Evolutionary conservation across 2,329 filamentous ascomycete species (phyloP).

Genomic region (Fusarium acutatum): DNA sequence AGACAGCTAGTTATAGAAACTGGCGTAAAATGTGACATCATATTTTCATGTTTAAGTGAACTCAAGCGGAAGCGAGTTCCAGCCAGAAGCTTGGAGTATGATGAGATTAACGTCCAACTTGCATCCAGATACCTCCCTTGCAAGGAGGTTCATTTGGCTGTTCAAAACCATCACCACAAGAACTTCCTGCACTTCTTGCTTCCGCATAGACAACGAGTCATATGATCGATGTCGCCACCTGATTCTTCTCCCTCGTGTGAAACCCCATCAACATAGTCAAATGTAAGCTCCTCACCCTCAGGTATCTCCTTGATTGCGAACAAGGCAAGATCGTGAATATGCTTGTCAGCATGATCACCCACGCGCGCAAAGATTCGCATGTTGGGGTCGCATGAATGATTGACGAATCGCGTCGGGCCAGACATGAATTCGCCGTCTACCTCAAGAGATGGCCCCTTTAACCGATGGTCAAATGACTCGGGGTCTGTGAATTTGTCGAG

Average conservation of each 20-base stretch:
- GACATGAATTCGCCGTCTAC: slow-evolving; percentile 80
- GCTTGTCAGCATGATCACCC: slow-evolving; percentile 77
- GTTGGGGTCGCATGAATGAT: slow-evolving; percentile 83
- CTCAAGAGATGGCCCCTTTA: slow-evolving; percentile 65
- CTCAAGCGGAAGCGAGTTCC: neutral
- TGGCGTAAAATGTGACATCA: neutral
- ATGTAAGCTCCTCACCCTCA: slow-evolving; percentile 75
- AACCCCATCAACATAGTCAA: slow-evolving; percentile 79
- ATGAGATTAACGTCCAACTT: neutral
- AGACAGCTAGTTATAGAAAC: neutral
- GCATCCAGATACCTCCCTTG: neutral
- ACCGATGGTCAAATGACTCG: slow-evolving; percentile 62
- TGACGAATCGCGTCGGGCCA: slow-evolving; percentile 82
- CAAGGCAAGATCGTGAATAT: slow-evolving; percentile 79
- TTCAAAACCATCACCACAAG: slow-evolving; percentile 62
- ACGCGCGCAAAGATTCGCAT: slow-evolving; percentile 81
- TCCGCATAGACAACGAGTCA: slow-evolving; percentile 70
- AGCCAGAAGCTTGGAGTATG: neutral
- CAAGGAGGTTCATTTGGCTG: neutral
- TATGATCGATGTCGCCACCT: slow-evolving; percentile 56
- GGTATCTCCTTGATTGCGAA: slow-evolving; percentile 75
- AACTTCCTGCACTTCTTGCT: slow-evolving; percentile 73
- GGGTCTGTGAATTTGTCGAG: slow-evolving; percentile 81
- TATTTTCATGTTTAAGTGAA: neutral
- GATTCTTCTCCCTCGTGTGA: slow-evolving; percentile 58